Conservation (phyloP, 345 rosid species). For the Dimocarpus longan region DNA sequence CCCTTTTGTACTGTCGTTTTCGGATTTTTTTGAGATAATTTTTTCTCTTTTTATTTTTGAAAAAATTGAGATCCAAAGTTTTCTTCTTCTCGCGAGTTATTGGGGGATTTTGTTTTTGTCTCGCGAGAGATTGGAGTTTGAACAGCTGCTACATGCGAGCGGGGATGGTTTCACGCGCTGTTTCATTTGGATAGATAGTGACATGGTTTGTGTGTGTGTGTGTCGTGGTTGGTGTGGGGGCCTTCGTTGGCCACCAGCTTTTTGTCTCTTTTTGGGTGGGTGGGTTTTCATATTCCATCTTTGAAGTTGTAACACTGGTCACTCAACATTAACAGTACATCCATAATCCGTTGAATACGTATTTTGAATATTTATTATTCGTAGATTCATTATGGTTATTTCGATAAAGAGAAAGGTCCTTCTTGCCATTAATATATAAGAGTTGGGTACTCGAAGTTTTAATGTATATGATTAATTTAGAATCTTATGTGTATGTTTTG, state of each 20-base stretch:
- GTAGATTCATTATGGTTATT: no score
- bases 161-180: neutral
- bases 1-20: conserved; percentile 39
- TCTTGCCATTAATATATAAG: no score
- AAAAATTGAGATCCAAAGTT: neutral
- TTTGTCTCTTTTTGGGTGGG: neutral
- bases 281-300: no score
- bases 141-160: neutral
- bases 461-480: no score
- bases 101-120: conserved; percentile 1
- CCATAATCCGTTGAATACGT: no score
- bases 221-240: neutral
- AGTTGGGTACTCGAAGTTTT: no score
- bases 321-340: no score
- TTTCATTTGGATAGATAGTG: neutral
- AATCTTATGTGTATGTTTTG: no score
- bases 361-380: no score
- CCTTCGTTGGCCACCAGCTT: neutral
- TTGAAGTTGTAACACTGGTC: no score
- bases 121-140: neutral
- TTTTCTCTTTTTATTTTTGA: neutral
- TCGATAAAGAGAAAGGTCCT: no score
- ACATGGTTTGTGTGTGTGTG: neutral
- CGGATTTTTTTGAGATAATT: conserved; percentile 11
- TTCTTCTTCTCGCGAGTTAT: conserved; percentile 19